These are phyloP conservation scores for Eragrostis nindensis DNA, from an alignment of 176 grass and related monocot genomes.

Conservation along the genomic window DNA sequence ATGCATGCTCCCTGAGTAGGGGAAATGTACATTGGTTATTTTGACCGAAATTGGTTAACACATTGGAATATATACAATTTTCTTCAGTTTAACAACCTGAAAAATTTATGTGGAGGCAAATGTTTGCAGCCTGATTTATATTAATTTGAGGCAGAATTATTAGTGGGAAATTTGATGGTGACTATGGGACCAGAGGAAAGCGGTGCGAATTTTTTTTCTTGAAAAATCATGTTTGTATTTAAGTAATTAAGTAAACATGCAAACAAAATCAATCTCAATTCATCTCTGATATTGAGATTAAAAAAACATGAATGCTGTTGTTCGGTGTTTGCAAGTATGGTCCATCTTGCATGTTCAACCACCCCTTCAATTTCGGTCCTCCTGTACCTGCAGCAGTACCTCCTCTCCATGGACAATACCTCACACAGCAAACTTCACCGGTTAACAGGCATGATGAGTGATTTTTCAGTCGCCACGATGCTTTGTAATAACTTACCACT, in stretches of 20 bases:
- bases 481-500: conserved; percentile 46
- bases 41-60: no score
- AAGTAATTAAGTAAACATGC: no score
- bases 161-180: not conserved
- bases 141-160: not conserved
- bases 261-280: not conserved
- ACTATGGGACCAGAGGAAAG: no score
- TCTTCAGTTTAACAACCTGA: not conserved
- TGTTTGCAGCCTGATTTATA: not conserved
- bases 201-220: no score
- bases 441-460: conserved; percentile 43
- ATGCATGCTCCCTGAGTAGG: no score
- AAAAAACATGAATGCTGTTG: not conserved
- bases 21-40: no score
- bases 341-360: conserved; percentile 74
- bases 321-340: conserved; percentile 82
- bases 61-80: not conserved
- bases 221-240: no score
- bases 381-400: conserved; percentile 48
- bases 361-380: conserved; percentile 69
- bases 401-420: conserved; percentile 49
- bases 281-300: not conserved
- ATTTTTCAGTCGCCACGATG: conserved; percentile 34
- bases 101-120: not conserved
- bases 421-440: conserved; percentile 39